phyloP scores from a whole-genome alignment of 2,329 filamentous ascomycete species.

The Cladophialophora chaetospira region DNA sequence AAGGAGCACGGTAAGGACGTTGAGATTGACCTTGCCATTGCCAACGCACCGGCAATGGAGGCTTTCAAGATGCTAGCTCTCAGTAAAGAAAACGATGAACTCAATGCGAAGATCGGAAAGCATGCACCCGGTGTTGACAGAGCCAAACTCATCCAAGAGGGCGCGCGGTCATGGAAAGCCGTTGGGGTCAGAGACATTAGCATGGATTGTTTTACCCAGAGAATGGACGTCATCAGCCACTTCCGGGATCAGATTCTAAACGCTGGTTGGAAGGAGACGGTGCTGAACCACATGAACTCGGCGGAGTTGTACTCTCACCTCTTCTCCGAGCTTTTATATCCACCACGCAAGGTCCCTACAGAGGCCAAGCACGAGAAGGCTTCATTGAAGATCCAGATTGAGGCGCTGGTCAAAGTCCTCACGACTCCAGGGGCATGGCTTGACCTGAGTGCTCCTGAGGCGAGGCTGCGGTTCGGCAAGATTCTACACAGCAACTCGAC shows the following conservation, averaged over 20 bases:
- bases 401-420: conserved; percentile 47
- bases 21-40: conserved; percentile 28
- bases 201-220: conserved; percentile 38
- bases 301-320: conserved; percentile 39
- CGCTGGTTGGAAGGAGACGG: conserved; percentile 37
- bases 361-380: conserved; percentile 22
- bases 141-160: conserved; percentile 41
- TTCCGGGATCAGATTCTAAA: conserved; percentile 41
- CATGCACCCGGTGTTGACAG: conserved; percentile 42
- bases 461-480: conserved; percentile 50
- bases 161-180: conserved; percentile 44
- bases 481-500: conserved; percentile 43
- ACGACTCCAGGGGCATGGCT: conserved; percentile 49
- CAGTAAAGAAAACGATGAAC: conserved; percentile 33
- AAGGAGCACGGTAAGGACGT: conserved; percentile 31
- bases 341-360: conserved; percentile 36
- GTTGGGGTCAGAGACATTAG: conserved; percentile 45
- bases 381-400: conserved; percentile 50
- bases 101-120: conserved; percentile 42
- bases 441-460: conserved; percentile 50
- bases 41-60: conserved; percentile 35
- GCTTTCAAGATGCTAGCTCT: conserved; percentile 41
- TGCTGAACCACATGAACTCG: conserved; percentile 41
- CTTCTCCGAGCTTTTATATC: conserved; percentile 44
- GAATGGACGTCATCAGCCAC: conserved; percentile 39